Conservation (phyloP, 2,329 filamentous ascomycete genomes). For the Pseudogymnoascus sp. region DNA sequence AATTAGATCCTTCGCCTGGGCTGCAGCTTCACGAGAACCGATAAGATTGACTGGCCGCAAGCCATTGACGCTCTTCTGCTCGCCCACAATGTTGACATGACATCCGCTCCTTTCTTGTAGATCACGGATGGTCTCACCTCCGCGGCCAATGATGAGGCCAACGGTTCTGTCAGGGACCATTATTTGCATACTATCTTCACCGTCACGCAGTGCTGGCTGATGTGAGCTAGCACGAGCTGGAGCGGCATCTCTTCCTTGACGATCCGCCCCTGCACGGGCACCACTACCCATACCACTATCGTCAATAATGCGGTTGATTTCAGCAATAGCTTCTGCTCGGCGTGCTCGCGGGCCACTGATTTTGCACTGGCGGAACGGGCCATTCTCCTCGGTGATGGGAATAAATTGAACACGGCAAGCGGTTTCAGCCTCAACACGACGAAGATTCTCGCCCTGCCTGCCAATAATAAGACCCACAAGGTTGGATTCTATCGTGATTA, state of each 20-base stretch:
- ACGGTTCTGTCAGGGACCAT: slow-evolving; percentile 93
- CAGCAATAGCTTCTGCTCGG: slow-evolving; percentile 68
- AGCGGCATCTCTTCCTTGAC: slow-evolving; percentile 29
- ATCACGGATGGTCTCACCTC: slow-evolving; percentile 86
- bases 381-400: slow-evolving; percentile 62
- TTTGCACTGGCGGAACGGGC: slow-evolving; percentile 72
- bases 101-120: slow-evolving; percentile 87
- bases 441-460: slow-evolving; percentile 78
- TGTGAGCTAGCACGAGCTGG: slow-evolving; percentile 25
- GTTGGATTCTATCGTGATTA: slow-evolving; percentile 77
- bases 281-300: slow-evolving; percentile 62
- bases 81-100: slow-evolving; percentile 90
- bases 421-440: slow-evolving; percentile 75
- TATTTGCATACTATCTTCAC: slow-evolving; percentile 81
- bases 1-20: slow-evolving; percentile 75
- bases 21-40: slow-evolving; percentile 64
- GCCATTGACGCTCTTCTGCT: slow-evolving; percentile 87
- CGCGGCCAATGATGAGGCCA: slow-evolving; percentile 86
- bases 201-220: slow-evolving; percentile 55
- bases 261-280: slow-evolving; percentile 35
- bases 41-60: slow-evolving; percentile 86
- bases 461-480: slow-evolving; percentile 88
- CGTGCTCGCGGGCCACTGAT: slow-evolving; percentile 67
- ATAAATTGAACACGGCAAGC: slow-evolving; percentile 83
- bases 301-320: slow-evolving; percentile 81